These are phyloP conservation scores for Coix lacrymajobi DNA, from an alignment of 176 grass and related monocot species.

Conservation along the genomic window DNA sequence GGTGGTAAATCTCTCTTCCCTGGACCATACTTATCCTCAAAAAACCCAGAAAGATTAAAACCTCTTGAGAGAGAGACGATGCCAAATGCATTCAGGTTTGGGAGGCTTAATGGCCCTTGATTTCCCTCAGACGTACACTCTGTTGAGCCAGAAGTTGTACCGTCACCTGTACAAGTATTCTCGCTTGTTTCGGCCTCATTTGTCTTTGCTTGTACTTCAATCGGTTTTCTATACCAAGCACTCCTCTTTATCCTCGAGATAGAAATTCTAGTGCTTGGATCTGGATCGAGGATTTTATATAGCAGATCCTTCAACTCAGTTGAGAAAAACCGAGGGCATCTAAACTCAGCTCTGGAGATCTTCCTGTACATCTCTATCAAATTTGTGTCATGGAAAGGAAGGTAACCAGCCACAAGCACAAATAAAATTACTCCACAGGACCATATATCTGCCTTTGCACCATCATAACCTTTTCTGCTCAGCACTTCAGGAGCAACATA, in stretches of 20 bases:
- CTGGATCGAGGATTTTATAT: constrained; percentile 64
- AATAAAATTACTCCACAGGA: constrained; percentile 89
- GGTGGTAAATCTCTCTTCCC: constrained; percentile 73
- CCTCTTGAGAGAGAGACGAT: constrained; percentile 85
- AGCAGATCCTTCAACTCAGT: constrained; percentile 64
- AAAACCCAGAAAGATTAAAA: constrained; percentile 75
- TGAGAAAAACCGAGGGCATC: constrained; percentile 72
- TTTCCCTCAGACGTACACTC: constrained; percentile 37
- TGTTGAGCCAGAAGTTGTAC: constrained; percentile 14
- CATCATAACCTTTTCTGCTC: constrained; percentile 81
- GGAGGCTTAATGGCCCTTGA: constrained; percentile 45
- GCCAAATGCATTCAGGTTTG: constrained; percentile 87
- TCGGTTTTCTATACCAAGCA: constrained; percentile 60
- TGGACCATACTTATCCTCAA: constrained; percentile 51
- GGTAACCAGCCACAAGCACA: constrained; percentile 82
- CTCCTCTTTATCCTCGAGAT: constrained; percentile 69
- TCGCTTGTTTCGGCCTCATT: constrained; percentile 13
- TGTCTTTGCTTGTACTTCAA: constrained; percentile 27
- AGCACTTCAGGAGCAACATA: constrained; percentile 96
- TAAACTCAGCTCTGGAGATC: constrained; percentile 74
- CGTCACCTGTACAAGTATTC: neutral
- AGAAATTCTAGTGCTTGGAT: constrained; percentile 75
- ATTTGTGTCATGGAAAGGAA: constrained; percentile 95
- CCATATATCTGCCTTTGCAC: constrained; percentile 85
- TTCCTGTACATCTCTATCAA: constrained; percentile 93